A percentile compares a stretch with the other conserved stretches of the same genome.
Conservation (phyloP, 129 eudicot species). For the Helichrysum umbraculigerum region DNA sequence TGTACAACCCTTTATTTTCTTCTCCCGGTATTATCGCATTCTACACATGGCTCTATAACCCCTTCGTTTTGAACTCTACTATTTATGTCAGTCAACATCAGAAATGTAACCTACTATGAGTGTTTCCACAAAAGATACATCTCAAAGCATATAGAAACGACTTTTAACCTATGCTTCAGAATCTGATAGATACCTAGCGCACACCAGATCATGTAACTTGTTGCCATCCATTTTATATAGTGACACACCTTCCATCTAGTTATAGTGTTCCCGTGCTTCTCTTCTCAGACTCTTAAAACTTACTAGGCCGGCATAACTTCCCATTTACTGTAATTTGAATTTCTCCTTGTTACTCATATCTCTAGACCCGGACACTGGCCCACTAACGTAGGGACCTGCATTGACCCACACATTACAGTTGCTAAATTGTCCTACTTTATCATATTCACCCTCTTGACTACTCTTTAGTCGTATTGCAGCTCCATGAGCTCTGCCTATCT, state of each 20-base stretch:
- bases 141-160: background rate
- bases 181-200: slow-evolving; percentile 65
- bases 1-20: too few species aligned
- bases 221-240: slow-evolving; percentile 97
- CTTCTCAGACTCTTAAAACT: slow-evolving; percentile 53
- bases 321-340: slow-evolving; percentile 91
- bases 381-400: slow-evolving; percentile 53
- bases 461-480: slow-evolving; percentile 76
- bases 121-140: slow-evolving; percentile 6
- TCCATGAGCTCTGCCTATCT: slow-evolving; percentile 78
- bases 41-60: background rate
- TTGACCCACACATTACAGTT: slow-evolving; percentile 94
- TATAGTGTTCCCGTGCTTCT: slow-evolving; percentile 73
- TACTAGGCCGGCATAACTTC: slow-evolving; percentile 54
- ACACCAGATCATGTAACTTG: slow-evolving; percentile 87
- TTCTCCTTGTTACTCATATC: slow-evolving; percentile 70
- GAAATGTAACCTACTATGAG: background rate
- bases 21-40: background rate
- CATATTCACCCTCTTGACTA: slow-evolving; percentile 49
- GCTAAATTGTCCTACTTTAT: slow-evolving; percentile 73
- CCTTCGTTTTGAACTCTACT: slow-evolving; percentile 1
- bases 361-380: slow-evolving; percentile 74
- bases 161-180: slow-evolving; percentile 37
- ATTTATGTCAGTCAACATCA: background rate
- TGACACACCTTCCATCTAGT: slow-evolving; percentile 89